phyloP scores from a whole-genome alignment of 805 yeast species.

The Spathaspora arborariae region DNA sequence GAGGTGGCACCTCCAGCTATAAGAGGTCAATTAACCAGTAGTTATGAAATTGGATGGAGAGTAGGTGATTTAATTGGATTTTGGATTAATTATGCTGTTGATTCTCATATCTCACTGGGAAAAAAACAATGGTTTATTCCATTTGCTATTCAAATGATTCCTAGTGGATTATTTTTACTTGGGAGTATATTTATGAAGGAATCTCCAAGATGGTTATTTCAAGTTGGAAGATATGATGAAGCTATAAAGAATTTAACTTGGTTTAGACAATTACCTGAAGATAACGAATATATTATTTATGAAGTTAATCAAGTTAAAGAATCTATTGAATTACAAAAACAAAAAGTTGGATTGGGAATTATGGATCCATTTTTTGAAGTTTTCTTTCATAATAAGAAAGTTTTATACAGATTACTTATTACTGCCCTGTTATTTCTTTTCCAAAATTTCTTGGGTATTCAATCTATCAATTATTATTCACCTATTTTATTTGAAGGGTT shows the following conservation, averaged over 20 bases:
- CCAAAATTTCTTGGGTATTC: conserved; percentile 39
- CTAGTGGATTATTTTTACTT: conserved; percentile 30
- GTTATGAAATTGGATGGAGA: conserved; percentile 38
- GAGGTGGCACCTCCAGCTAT: conserved; percentile 36
- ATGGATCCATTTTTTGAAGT: conserved; percentile 33
- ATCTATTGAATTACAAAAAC: conserved; percentile 25
- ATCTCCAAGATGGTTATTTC: conserved; percentile 35
- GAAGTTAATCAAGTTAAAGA: conserved; percentile 36
- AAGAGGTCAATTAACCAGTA: conserved; percentile 28
- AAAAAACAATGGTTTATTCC: conserved; percentile 38
- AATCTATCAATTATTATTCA: conserved; percentile 37
- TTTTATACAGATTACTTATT: conserved; percentile 26
- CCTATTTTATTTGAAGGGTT: conserved; percentile 31
- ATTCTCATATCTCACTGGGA: conserved; percentile 18
- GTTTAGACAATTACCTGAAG: conserved; percentile 31
- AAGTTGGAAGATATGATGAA: conserved; percentile 25
- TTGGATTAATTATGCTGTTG: conserved; percentile 34
- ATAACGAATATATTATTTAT: conserved; percentile 30
- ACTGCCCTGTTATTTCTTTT: conserved; percentile 31
- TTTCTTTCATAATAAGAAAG: conserved; percentile 20
- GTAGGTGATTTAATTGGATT: conserved; percentile 37
- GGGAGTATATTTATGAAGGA: conserved; percentile 32
- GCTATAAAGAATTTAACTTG: conserved; percentile 31
- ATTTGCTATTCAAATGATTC: conserved; percentile 36
- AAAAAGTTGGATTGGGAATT: conserved; percentile 28